Percentiles rank a stretch among this genome's conserved stretches.
Evolutionary conservation across 2,329 filamentous ascomycete species (phyloP).

Genomic region (Coniochaeta sp.): DNA sequence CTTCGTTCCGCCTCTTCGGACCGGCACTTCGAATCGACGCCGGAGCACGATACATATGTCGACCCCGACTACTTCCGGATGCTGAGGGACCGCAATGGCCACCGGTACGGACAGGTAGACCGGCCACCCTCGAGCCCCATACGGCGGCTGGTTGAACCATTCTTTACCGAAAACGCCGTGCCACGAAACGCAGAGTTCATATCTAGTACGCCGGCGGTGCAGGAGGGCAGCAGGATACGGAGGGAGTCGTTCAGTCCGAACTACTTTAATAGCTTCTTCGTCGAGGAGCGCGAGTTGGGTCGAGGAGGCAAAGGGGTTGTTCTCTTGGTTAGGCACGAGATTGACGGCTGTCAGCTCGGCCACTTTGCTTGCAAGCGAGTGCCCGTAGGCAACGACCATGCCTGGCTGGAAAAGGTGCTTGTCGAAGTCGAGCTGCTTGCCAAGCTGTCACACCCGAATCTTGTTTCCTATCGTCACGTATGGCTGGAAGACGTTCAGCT

Average conservation of each 20-base stretch:
- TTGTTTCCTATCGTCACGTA: slow-evolving; percentile 94
- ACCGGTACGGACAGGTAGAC: slow-evolving; percentile 29
- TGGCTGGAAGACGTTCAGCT: slow-evolving; percentile 90
- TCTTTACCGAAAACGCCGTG: slow-evolving; percentile 20
- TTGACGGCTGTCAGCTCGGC: slow-evolving; percentile 82
- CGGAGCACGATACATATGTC: slow-evolving; percentile 61
- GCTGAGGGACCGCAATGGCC: slow-evolving; percentile 53
- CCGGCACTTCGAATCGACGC: slow-evolving; percentile 37
- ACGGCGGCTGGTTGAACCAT: slow-evolving; percentile 42
- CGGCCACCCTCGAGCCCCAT: slow-evolving; percentile 45
- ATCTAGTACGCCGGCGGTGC: slow-evolving; percentile 40
- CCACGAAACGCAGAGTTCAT: slow-evolving; percentile 40
- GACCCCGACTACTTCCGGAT: slow-evolving; percentile 93
- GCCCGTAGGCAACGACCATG: slow-evolving; percentile 88
- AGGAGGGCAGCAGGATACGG: slow-evolving; percentile 62
- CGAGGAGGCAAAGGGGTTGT: slow-evolving; percentile 93
- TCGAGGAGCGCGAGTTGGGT: slow-evolving; percentile 79
- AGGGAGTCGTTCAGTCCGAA: slow-evolving; percentile 82
- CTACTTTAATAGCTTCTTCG: slow-evolving; percentile 91
- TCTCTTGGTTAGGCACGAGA: slow-evolving; percentile 82
- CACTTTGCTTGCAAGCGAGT: slow-evolving; percentile 96
- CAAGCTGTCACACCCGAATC: slow-evolving; percentile 84
- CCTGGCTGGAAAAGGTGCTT: slow-evolving; percentile 89
- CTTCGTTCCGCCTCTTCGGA: slow-evolving; percentile 45
- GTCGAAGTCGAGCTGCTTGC: slow-evolving; percentile 90